Evolutionary conservation across 805 yeast species (phyloP), one percentile per base, ranked within the genome.

Genomic region (Metschnikowia picachoensis): DNA sequence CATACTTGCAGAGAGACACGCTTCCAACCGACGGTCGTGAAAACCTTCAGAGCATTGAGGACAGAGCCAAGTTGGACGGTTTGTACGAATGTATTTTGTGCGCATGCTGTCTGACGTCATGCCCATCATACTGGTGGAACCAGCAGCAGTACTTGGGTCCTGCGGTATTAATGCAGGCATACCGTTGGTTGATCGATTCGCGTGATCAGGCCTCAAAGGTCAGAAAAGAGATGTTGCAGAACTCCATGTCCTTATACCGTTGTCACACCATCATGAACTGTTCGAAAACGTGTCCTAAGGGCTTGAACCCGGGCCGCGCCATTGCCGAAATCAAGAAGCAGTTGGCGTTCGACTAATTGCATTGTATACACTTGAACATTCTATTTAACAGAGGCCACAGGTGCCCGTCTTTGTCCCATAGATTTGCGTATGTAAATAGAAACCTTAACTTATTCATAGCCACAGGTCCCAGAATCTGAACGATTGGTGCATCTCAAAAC

Each of bases 111-210:
- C 91, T 97, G 31, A 94, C 99, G 43, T 84, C 98, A 15, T 94
- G 99, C 77, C 99, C 99, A 44, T 91, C 98, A 3, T 94, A 94
- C 80, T 94, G 99, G 99, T 94, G 99, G 99, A 94, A 94, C 75
- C 96, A 89, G 75, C 96, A 91, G 73, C 95, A 94, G 77, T 94
- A 94, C 73, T 76, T 94, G 60, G 99, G 99, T 47, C 99, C 99
- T 25, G 99, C 99, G 29, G 98, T 94, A 45, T 80, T 94, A 69
- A 87, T 94, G 97, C 99, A 94, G 78, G 97, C 98, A 46, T 94
- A 83, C 80, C 85, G 99, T 77, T 94, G 99, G 99, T 83, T 94
- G 78, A 82, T 90, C 51, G 99, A 94, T 72, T 85, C 96, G 36
- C 85, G 99, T 77, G 99, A 94, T 73, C 85, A 89, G 70, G 97